Evolutionary conservation across 441 rosid genomes (phyloP).

Genomic region (Corymbia citriodora): DNA sequence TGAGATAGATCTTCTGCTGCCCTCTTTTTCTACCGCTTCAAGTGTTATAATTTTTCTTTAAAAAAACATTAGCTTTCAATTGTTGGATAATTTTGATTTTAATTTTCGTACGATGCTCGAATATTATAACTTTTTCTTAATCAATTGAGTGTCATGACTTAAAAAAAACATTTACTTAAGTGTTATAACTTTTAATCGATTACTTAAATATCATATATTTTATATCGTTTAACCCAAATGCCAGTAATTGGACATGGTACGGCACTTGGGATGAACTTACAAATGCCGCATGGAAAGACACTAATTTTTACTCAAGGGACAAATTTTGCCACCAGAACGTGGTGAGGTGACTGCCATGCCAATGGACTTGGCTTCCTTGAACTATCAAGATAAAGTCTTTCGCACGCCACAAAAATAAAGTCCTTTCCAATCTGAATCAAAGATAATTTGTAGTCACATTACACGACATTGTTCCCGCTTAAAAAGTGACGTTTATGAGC

Average conservation of each 20-base stretch:
- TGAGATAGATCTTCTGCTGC: background rate
- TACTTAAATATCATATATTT: background rate
- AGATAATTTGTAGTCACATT: background rate
- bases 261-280: background rate
- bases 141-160: background rate
- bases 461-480: background rate
- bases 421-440: background rate
- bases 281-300: accelerated
- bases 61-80: background rate
- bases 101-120: background rate
- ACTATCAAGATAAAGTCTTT: no score
- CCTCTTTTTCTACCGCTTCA: background rate
- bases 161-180: background rate
- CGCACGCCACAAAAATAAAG: background rate
- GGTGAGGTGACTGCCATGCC: no score
- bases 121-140: background rate
- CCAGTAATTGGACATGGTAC: accelerated
- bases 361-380: no score
- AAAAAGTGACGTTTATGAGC: background rate
- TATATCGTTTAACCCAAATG: background rate
- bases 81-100: background rate
- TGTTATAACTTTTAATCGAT: background rate
- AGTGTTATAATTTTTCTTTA: background rate
- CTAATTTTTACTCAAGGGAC: background rate
- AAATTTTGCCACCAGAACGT: background rate